Percentiles rank a stretch among this genome's conserved stretches.
Evolutionary conservation across 257 asterid species (phyloP).

Genomic region (Nicotiana obtusifolia): DNA sequence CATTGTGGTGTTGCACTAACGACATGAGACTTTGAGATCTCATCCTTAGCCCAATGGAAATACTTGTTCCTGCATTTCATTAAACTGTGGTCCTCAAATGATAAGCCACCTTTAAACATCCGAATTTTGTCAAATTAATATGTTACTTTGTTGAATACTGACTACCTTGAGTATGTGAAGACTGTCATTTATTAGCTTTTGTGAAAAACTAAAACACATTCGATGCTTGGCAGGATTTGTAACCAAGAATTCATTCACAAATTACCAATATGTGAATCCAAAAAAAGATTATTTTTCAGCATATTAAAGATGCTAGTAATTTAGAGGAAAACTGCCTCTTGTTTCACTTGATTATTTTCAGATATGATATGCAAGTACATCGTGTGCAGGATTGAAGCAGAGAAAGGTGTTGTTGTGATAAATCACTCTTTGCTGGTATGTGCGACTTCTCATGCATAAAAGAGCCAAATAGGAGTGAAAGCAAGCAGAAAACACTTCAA

Average conservation of each 20-base stretch:
- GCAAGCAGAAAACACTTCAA: background rate
- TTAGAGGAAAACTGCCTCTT: background rate
- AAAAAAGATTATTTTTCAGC: background rate
- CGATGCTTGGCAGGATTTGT: background rate
- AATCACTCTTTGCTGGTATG: slow-evolving; percentile 86
- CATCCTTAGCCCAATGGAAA: background rate
- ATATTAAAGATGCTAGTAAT: background rate
- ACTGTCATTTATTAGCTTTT: background rate
- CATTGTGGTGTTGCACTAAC: background rate
- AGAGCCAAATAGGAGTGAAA: background rate
- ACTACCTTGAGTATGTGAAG: background rate
- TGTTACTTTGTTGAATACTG: background rate
- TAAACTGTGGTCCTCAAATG: background rate
- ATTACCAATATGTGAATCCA: background rate
- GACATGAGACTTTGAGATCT: background rate
- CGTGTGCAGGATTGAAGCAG: slow-evolving; percentile 85
- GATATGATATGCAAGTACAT: slow-evolving; percentile 13
- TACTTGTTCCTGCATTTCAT: background rate
- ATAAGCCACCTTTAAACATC: background rate
- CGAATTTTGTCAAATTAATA: background rate
- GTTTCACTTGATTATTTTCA: background rate
- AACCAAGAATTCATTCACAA: background rate
- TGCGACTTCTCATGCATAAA: slow-evolving; percentile 18
- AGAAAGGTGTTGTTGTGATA: slow-evolving; percentile 87
- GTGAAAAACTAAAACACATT: background rate